phyloP scores from a whole-genome alignment of 192 early-diverging fungal species.

The Helicostylum pulchrum region DNA sequence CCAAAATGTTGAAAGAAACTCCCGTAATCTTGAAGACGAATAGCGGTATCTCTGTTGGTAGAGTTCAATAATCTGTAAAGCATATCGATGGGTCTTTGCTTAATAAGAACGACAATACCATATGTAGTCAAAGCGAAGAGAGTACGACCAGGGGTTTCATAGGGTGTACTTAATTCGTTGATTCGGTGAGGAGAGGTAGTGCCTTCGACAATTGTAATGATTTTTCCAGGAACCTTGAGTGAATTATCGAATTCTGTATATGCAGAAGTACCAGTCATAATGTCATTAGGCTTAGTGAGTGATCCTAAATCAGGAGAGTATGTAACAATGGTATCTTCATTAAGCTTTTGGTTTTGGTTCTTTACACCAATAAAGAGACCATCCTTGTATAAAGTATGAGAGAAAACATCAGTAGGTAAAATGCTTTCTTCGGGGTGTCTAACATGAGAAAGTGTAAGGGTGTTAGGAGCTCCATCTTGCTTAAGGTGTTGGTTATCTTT shows the following conservation, averaged over 20 bases:
- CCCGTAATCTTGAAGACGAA: background rate
- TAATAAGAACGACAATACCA: constrained; percentile 61
- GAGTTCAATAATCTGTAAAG: constrained; percentile 52
- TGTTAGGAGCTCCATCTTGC: constrained; percentile 39
- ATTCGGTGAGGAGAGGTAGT: constrained; percentile 30
- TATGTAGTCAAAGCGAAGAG: constrained; percentile 77
- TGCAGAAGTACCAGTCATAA: background rate
- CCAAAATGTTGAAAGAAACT: constrained; percentile 11
- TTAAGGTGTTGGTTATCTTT: constrained; percentile 18
- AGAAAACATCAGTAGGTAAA: background rate
- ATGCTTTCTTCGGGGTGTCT: background rate
- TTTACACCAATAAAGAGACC: constrained; percentile 61
- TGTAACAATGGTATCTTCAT: constrained; percentile 61
- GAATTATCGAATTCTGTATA: constrained; percentile 49
- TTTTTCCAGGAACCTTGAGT: constrained; percentile 70
- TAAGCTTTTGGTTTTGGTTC: constrained; percentile 50
- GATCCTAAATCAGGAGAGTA: constrained; percentile 63
- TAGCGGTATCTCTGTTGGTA: background rate
- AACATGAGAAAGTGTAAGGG: constrained; percentile 65
- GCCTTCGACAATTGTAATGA: constrained; percentile 76
- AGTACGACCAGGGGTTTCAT: constrained; percentile 50
- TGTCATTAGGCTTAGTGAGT: constrained; percentile 28
- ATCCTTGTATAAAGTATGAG: constrained; percentile 56
- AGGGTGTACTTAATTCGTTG: constrained; percentile 69
- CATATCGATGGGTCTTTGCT: constrained; percentile 79